Conservation (phyloP, 176 grass and related monocot species). For the Eleusine indica region DNA sequence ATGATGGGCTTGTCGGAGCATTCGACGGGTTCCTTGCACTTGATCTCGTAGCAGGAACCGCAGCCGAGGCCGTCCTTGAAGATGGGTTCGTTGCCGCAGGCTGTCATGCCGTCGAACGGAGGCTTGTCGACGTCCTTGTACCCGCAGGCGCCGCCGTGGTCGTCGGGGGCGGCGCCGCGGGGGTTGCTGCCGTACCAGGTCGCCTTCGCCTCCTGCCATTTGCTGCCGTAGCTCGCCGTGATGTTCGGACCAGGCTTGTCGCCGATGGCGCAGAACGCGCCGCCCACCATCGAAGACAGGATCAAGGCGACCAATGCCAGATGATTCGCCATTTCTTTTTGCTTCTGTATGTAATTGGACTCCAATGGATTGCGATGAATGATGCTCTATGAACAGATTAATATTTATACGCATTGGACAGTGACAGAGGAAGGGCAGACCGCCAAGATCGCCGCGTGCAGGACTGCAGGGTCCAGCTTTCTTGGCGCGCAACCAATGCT, state of each 20-base stretch:
- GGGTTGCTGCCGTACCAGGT: conserved; percentile 61
- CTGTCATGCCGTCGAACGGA: conserved; percentile 52
- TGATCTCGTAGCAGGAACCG: conserved; percentile 58
- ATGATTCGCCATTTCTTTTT: too few relatives aligned
- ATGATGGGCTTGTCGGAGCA: conserved; percentile 48
- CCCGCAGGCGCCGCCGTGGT: conserved; percentile 62
- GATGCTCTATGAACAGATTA: background rate
- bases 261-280: background rate
- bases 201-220: conserved; percentile 44
- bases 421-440: background rate
- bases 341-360: too few relatives aligned
- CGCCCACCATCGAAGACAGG: background rate
- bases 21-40: conserved; percentile 39
- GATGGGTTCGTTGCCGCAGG: conserved; percentile 50
- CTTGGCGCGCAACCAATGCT: background rate
- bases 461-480: background rate
- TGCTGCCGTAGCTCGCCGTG: background rate
- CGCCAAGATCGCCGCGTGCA: background rate
- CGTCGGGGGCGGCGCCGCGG: conserved; percentile 42
- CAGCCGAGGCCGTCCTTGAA: conserved; percentile 61
- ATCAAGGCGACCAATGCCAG: background rate
- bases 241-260: conserved; percentile 30
- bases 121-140: conserved; percentile 55
- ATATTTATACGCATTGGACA: background rate
- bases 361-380: too few relatives aligned